Base-by-base conservation (phyloP, 2,329 filamentous ascomycete genomes). In the Verticillium isaacii region DNA sequence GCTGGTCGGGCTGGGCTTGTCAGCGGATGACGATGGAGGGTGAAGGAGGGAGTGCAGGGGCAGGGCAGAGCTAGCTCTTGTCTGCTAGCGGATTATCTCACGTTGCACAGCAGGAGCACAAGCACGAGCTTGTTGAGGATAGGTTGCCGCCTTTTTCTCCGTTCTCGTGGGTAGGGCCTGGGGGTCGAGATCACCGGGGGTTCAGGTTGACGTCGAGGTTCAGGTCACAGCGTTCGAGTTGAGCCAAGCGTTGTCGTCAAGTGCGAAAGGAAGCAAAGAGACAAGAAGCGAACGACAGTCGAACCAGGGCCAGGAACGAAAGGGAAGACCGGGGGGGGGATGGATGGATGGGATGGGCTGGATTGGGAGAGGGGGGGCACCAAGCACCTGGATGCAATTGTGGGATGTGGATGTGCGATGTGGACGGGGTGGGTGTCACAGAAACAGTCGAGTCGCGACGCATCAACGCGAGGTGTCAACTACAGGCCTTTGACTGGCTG, bases 201-300 rank as follows among this genome's bases (percentile, higher is more conserved):
- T 50, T 50, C 17, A 39, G 36, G 5, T 60, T 60, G 32, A 72
- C 68, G 7, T 74, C 73, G 5, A 75, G 67, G 2, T 64, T 41
- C 50, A 75, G 65, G 5, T 69, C 70, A 50, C 75, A 74, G 4
- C 56, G 63, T 14, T 68, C 54, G 14, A 74, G 59, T 50, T 50
- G n/a, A n/a, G 41, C n/a, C 41, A 50, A 50, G 41, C 41, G 41
- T 50, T n/a, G 41, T 50, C n/a, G 8, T 50, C 41, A n/a, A 50
- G 41, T 50, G 19, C 41, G 19, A 23, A 45, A 25, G 19, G n/a
- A 50, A 12, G 41, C 19, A 50, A 50, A 50, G 41, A 50, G n/a
- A 50, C 41, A 50, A 25, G 41, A 50, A 50, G 41, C 6, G 41
- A 50, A 50, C 41, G 41, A 50, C 41, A 50, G 41, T 50, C 12